Conservation (phyloP, 495 filamentous ascomycete species). For the Aspergillus biplanus region DNA sequence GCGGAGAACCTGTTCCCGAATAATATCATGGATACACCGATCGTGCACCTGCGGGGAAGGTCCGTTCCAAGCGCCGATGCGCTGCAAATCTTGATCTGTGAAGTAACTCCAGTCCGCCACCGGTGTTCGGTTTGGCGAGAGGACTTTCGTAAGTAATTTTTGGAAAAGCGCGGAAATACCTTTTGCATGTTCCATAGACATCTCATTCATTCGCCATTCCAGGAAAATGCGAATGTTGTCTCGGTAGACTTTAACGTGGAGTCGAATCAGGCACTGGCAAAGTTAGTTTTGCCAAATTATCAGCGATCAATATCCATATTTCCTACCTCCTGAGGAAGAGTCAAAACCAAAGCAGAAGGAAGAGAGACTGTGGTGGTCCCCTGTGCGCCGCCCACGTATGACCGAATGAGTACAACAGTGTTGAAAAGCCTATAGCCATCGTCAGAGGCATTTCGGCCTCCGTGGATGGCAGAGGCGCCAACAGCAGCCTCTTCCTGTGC, state of each 20-base stretch:
- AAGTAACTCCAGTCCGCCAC: slow-evolving; percentile 1
- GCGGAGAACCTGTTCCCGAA: slow-evolving; percentile 5
- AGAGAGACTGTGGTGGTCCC: background rate
- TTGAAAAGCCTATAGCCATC: slow-evolving; percentile 6
- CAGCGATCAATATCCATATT: background rate
- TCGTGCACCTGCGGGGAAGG: slow-evolving; percentile 7
- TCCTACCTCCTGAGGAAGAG: slow-evolving; percentile 2
- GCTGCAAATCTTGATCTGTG: slow-evolving; percentile 10
- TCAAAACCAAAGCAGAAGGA: background rate
- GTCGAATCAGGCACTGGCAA: slow-evolving; percentile 3
- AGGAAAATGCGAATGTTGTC: slow-evolving; percentile 7
- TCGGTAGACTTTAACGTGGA: slow-evolving; percentile 5
- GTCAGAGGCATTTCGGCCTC: slow-evolving; percentile 9
- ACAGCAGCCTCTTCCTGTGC: background rate
- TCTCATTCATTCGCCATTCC: slow-evolving; percentile 1
- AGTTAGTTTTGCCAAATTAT: background rate
- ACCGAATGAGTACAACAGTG: slow-evolving; percentile 9
- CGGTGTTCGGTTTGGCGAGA: background rate
- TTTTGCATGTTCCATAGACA: slow-evolving; percentile 5
- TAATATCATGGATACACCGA: slow-evolving; percentile 12
- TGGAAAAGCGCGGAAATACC: slow-evolving; percentile 8
- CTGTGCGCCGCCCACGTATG: background rate
- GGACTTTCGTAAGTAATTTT: slow-evolving; percentile 1
- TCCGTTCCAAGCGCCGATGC: slow-evolving; percentile 4
- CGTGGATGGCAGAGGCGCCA: background rate